Base-by-base conservation (phyloP, 2,329 filamentous ascomycete genomes). In the Claviceps arundinis region DNA sequence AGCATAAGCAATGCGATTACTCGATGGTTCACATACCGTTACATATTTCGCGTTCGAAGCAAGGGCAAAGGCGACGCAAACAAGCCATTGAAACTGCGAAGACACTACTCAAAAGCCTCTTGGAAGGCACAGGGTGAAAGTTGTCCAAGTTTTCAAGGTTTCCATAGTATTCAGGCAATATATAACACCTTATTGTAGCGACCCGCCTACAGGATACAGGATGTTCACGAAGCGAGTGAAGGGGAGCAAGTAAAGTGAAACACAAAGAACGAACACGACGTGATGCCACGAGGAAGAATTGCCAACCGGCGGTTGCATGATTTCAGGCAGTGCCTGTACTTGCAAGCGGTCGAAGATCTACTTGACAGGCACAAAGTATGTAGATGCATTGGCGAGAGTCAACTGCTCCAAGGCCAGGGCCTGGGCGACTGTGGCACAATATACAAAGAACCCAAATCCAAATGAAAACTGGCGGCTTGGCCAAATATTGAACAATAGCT, bases 91-190 rank as follows among this genome's bases (percentile, higher is more conserved):
- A 56, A 53, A 68, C 70, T 56, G 68, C 30, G 66, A 54, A 77
- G 67, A 72, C 73, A 77, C 55, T 73, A 73, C 54, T 67, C 60
- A 61, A 68, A 70, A 46, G 66, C 64, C 60, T 68, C 68, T 62
- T 63, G 61, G 56, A 72, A 62, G 60, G 72, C 68, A 61, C 65
- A 67, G 64, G 64, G 67, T 61, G 69, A 62, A 58, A 34, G 9
- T 34, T 34, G 30, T 34, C 9, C 9, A 34, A 4, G 9, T 34
- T 11, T 34, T 11, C 9, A 34, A 34, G 9, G 30, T 11, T 61
- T 57, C 62, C 67, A 71, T 70, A 73, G 74, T 56, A 61, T 66
- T 63, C 52, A 52, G 52, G 47, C 30, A 52, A 50, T 50, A 52
- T 44, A 46, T 51, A 37, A 44, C 41, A 41, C 19, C 30, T 34